Conservation (phyloP, 306 rosid species). For the Canavalia gladiata region DNA sequence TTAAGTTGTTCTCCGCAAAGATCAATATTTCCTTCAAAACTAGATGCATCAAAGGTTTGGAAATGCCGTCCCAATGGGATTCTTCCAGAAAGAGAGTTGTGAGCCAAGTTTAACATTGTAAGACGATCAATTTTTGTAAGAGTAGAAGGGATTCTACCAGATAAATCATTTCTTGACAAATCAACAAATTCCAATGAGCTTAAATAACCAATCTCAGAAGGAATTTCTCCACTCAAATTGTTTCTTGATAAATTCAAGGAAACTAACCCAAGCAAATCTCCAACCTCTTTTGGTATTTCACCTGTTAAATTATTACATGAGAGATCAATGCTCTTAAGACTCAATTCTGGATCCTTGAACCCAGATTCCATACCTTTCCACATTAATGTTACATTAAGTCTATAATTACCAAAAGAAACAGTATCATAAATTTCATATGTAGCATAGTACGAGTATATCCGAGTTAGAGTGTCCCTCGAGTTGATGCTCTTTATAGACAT, state of each 20-base stretch:
- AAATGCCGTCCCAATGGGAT: slow-evolving; percentile 41
- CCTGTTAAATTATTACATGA: slow-evolving; percentile 40
- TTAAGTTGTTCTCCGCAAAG: slow-evolving; percentile 44
- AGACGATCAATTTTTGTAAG: slow-evolving; percentile 33
- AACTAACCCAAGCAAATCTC: neutral
- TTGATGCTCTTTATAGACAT: neutral
- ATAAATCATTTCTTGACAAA: slow-evolving; percentile 38
- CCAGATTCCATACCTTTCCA: neutral
- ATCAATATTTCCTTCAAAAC: slow-evolving; percentile 42
- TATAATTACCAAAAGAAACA: neutral
- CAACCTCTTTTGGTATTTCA: slow-evolving; percentile 26
- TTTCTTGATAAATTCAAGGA: slow-evolving; percentile 43
- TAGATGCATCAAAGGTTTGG: slow-evolving; percentile 14
- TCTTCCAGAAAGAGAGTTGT: slow-evolving; percentile 28
- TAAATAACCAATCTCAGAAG: slow-evolving; percentile 20
- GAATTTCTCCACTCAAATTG: slow-evolving; percentile 41
- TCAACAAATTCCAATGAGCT: slow-evolving; percentile 24
- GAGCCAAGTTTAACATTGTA: neutral
- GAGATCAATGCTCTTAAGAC: slow-evolving; percentile 39
- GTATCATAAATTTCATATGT: too few species aligned
- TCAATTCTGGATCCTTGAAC: neutral
- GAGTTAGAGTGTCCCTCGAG: neutral
- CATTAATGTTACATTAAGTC: neutral
- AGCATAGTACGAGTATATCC: too few species aligned
- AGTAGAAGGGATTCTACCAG: neutral